Conservation (phyloP, 768 basidiomycete species). For the Gymnopilus dilepis region DNA sequence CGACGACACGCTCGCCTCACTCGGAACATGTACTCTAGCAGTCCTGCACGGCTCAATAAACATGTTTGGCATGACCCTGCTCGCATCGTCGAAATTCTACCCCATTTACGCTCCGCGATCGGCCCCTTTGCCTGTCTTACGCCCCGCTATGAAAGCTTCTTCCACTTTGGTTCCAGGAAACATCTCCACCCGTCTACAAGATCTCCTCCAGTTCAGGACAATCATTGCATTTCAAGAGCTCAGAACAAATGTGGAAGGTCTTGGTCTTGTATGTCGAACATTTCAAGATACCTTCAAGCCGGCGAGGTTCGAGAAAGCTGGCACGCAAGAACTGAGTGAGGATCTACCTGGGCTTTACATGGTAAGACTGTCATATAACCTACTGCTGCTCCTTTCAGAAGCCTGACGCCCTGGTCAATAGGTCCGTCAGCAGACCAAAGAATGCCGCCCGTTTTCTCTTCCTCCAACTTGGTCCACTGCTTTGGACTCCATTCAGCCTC, state of each 20-base stretch:
- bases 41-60: constrained; percentile 67
- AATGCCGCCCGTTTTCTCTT: constrained; percentile 42
- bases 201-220: constrained; percentile 24
- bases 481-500: constrained; percentile 31
- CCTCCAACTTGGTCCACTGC: constrained; percentile 44
- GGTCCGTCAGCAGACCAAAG: constrained; percentile 42
- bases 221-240: constrained; percentile 64
- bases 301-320: constrained; percentile 46
- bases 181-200: constrained; percentile 19
- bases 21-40: constrained; percentile 67
- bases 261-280: constrained; percentile 64
- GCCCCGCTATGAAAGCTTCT: constrained; percentile 14
- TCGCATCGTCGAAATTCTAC: constrained; percentile 45
- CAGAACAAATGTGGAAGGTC: constrained; percentile 64
- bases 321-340: constrained; percentile 42
- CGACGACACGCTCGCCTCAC: constrained; percentile 63
- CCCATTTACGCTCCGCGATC: constrained; percentile 78
- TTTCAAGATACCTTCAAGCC: constrained; percentile 69
- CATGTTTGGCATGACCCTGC: constrained; percentile 59
- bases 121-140: constrained; percentile 70
- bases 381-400: not conserved
- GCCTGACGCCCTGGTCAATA: constrained; percentile 22
- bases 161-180: constrained; percentile 7
- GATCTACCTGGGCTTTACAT: constrained; percentile 54
- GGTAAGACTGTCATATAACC: constrained; percentile 37